Base-by-base conservation (phyloP, 2,329 filamentous ascomycete species). In the Truncatella angustata region DNA sequence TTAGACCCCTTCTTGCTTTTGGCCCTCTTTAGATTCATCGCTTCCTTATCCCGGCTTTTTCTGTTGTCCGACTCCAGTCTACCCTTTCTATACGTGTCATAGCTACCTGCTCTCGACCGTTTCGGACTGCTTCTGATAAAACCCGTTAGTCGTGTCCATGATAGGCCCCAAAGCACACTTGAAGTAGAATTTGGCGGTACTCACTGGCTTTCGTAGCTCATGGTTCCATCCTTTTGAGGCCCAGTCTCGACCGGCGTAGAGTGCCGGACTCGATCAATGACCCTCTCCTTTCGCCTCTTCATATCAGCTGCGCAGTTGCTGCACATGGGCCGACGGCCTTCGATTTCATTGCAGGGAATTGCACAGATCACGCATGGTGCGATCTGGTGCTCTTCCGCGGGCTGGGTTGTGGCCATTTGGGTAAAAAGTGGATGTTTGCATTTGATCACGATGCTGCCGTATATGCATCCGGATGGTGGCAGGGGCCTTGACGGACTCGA, bases 1-100 rank as follows among this genome's bases (percentile, higher is more conserved):
- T 16, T 46, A 24, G 16, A 5, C 6, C 28, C 16, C 28, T 46
- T 16, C 26, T 34, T 35, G 18, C 34, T 6, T 20, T 21, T 23
- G 4, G 34, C 43, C 23, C 26, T 46, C 7, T 35, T 46, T 16
- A 46, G 23, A 16, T 46, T 28, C 6, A 46, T 16, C 43, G 32
- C 43, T 23, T 20, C 34, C n/a, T 21, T n/a, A 23, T 46, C 43
- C 43, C 43, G 34, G n/a, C 43, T 46, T 16, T 34, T 46, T 34
- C 28, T 46, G 10, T 46, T 20, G 26, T 46, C 43, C 18, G 43
- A 46, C 6, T 46, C 43, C 14, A 46, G 30, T 23, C 34, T 46
- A 4, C 43, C 43, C 43, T 46, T 46, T 16, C 43, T 46, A 46
- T 46, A 46, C 16, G 14, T 46, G 20, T 46, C 43, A 28, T 46